A percentile compares a stretch with the other conserved stretches of the same genome.
phyloP scores from a whole-genome alignment of 2,329 filamentous ascomycete species.

The Colletotrichum echinochloae region DNA sequence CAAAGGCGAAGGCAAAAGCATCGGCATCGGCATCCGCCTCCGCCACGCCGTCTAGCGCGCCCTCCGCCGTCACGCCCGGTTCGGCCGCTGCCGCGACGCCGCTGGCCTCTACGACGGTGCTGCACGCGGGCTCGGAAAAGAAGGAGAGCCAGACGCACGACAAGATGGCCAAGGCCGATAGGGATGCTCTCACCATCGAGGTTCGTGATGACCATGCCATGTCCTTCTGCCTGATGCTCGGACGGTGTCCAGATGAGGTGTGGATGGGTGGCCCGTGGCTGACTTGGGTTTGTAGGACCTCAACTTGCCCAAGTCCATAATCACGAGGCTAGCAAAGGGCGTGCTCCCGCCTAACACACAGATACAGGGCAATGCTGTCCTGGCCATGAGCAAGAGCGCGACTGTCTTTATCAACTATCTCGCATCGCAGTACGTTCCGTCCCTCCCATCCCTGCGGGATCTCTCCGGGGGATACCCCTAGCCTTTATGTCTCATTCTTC shows the following conservation, averaged over 20 bases:
- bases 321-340: conserved; percentile 82
- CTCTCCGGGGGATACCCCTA: background rate
- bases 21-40: conserved; percentile 41
- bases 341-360: conserved; percentile 84
- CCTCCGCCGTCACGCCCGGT: conserved; percentile 12
- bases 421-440: conserved; percentile 73
- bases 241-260: background rate
- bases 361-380: conserved; percentile 84
- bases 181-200: conserved; percentile 65
- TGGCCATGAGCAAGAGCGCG: conserved; percentile 83
- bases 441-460: background rate
- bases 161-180: conserved; percentile 45
- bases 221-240: background rate
- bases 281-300: conserved; percentile 68
- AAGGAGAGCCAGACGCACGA: conserved; percentile 48
- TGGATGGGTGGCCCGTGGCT: background rate
- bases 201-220: conserved; percentile 49
- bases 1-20: conserved; percentile 36
- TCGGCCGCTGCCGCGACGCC: conserved; percentile 40
- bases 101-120: conserved; percentile 6
- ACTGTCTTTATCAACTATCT: conserved; percentile 88
- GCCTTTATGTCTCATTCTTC: background rate
- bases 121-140: conserved; percentile 35
- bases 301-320: conserved; percentile 82
- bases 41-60: conserved; percentile 43